Evolutionary conservation across 2,329 filamentous ascomycete species (phyloP), one percentile per base, ranked within the genome.

Genomic region (Microcyclosporella mali): DNA sequence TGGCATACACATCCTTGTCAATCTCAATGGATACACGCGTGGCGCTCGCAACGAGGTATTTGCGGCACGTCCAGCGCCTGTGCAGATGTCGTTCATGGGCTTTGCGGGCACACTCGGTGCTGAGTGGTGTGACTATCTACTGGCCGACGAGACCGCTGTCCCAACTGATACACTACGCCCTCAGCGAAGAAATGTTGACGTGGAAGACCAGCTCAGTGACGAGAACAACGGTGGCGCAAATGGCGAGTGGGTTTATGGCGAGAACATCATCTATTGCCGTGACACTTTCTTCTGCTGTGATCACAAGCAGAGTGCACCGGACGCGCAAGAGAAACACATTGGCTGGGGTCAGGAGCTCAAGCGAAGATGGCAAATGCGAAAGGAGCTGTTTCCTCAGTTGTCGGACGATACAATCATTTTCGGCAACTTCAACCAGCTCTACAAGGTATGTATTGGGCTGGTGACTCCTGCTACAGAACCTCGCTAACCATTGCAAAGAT

Each of bases 11-110:
- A 92, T 98, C 32, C 75, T 98, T 15, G 81, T 98, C 56, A 98
- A 98, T 52, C 74, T 98, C n/a, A 98, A 98, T 57, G 92, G 92
- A 9, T 98, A 98, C 64, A 98, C 92, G 0, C 78, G 92, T 41
- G 92, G 92, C 21, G 92, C 92, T n/a, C 81, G 89, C 17, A 98
- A 98, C 56, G 92, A 98, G 61, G 84, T 98, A 3, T 98, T 98
- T 63, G 92, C 92, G 16, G 92, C 92, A 16, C 81, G 94, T 18
- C 88, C 92, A 12, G 88, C 89, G 2, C 92, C 92, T 0, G 88
- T 98, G 33, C 92, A 98, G 54, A 98, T 98, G 92, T 95, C 92
- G 0, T 98, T 98, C 59, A 98, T 98, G 92, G 92, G 92, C 0
- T 98, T 98, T 62, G 92, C 92, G 0, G 92, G 92, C 8, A 95